Conservation (phyloP, 805 yeast species). For the Naumovozyma castellii region DNA sequence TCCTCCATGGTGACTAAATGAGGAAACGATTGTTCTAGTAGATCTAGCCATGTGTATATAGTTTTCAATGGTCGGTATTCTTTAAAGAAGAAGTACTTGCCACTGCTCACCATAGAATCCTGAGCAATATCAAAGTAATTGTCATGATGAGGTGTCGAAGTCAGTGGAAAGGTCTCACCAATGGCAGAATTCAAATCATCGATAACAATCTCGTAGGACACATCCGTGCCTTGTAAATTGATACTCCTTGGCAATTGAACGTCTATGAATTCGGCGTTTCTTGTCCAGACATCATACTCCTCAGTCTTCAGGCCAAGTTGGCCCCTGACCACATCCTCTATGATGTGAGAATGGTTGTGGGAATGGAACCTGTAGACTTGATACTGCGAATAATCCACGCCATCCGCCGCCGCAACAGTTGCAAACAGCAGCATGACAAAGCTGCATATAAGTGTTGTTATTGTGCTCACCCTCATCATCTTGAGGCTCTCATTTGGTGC, state of each 20-base stretch:
- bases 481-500: too few relatives aligned
- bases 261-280: conserved; percentile 38
- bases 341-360: conserved; percentile 2
- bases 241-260: conserved; percentile 24
- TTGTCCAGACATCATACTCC: conserved; percentile 42
- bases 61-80: conserved; percentile 60
- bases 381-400: conserved; percentile 14
- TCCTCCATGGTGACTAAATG: conserved; percentile 51
- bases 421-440: background rate
- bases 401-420: background rate
- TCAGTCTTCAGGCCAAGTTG: conserved; percentile 3
- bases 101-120: background rate
- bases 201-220: conserved; percentile 32
- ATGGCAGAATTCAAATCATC: conserved; percentile 50
- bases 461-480: too few relatives aligned
- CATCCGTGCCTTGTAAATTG: conserved; percentile 23
- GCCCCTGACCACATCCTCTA: conserved; percentile 8
- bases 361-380: conserved; percentile 18
- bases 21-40: conserved; percentile 53
- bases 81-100: conserved; percentile 53
- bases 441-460: too few relatives aligned
- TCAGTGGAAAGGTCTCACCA: conserved; percentile 42
- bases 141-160: conserved; percentile 1
- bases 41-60: conserved; percentile 63
- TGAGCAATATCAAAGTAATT: background rate